Conservation (phyloP, 2,329 filamentous ascomycete species). For the Myriosclerotinia duriaeana region DNA sequence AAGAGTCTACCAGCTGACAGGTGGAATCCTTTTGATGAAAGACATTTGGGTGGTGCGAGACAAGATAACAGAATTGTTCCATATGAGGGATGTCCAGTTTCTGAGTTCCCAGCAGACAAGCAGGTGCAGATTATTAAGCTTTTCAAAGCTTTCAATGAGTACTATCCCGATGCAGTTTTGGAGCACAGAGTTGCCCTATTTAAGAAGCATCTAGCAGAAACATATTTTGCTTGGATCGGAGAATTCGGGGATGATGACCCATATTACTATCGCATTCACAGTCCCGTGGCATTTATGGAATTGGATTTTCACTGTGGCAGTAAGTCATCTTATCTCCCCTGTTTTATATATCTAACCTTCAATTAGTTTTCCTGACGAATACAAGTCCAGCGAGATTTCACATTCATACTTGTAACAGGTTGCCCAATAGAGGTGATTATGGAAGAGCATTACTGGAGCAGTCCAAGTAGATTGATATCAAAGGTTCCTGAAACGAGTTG, state of each 20-base stretch:
- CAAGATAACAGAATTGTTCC: constrained; percentile 76
- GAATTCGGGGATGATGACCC: constrained; percentile 64
- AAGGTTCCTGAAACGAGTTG: not conserved
- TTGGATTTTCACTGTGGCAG: constrained; percentile 75
- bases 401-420: constrained; percentile 70
- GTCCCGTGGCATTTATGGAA: constrained; percentile 70
- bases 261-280: constrained; percentile 78
- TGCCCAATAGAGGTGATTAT: constrained; percentile 76
- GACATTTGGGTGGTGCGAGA: constrained; percentile 75
- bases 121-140: constrained; percentile 57
- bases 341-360: constrained; percentile 15
- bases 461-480: not conserved
- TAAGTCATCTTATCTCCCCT: constrained; percentile 28
- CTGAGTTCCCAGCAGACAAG: constrained; percentile 50
- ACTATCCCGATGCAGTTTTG: constrained; percentile 59
- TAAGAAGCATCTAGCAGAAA: constrained; percentile 61
- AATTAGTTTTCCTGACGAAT: constrained; percentile 67
- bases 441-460: constrained; percentile 48
- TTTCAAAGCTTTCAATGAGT: constrained; percentile 64
- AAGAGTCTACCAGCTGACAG: constrained; percentile 50
- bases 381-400: constrained; percentile 74
- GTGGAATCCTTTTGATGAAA: constrained; percentile 80
- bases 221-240: constrained; percentile 79
- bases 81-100: constrained; percentile 63
- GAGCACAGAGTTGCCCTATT: constrained; percentile 55